phyloP scores from a whole-genome alignment of 768 basidiomycete species.

The Vararia minispora region DNA sequence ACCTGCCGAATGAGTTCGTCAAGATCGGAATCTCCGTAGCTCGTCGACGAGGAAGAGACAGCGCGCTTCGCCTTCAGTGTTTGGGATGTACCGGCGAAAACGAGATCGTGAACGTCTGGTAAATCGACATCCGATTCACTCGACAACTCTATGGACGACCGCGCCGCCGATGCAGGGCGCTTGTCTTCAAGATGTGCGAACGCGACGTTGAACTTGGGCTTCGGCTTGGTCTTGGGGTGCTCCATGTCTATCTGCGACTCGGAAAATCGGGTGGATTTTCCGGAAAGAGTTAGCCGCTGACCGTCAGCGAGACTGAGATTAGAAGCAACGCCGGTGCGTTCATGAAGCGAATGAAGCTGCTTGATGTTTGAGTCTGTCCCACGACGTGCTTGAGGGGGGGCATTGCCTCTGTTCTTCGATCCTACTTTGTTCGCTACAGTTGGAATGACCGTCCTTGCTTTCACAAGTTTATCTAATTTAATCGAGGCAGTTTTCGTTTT shows the following conservation, averaged over 20 bases:
- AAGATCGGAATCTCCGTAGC: slow-evolving; percentile 32
- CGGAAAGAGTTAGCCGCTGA: slow-evolving; percentile 10
- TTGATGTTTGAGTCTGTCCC: slow-evolving; percentile 1
- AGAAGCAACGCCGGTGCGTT: slow-evolving; percentile 5
- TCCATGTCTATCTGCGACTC: background rate
- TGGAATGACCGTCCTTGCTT: no score
- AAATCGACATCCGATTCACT: slow-evolving; percentile 25
- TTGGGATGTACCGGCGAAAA: slow-evolving; percentile 20
- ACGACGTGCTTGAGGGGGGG: background rate
- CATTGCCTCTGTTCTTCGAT: background rate
- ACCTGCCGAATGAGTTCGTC: slow-evolving; percentile 31
- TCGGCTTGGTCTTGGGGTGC: slow-evolving; percentile 11
- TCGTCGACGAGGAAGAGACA: slow-evolving; percentile 19
- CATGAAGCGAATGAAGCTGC: slow-evolving; percentile 13
- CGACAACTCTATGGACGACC: background rate
- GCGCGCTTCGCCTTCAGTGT: slow-evolving; percentile 13
- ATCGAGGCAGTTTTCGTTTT: slow-evolving; percentile 19
- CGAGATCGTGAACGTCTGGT: slow-evolving; percentile 20
- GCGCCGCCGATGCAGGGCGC: slow-evolving; percentile 3
- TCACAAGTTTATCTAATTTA: background rate
- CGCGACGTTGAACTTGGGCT: slow-evolving; percentile 34
- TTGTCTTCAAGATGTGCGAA: slow-evolving; percentile 31
- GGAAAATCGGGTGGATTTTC: background rate
- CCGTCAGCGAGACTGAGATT: slow-evolving; percentile 7
- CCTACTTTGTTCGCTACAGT: slow-evolving; percentile 3